Evolutionary conservation across 768 basidiomycete species (phyloP).

Genomic region (Podaxis rugospora): DNA sequence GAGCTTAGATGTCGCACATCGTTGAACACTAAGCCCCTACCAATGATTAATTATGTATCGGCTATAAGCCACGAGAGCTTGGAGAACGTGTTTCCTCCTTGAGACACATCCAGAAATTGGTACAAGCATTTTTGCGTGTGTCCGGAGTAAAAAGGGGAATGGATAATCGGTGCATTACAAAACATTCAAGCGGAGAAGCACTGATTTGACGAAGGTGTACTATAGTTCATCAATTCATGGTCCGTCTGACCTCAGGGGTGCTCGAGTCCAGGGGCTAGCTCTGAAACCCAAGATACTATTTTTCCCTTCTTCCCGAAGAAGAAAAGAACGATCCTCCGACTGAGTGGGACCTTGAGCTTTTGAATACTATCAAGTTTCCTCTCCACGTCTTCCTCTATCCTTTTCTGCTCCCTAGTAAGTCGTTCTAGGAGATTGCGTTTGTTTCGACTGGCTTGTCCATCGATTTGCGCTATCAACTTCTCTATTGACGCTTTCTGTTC

Average conservation of each 20-base stretch:
- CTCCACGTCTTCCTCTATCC: background rate
- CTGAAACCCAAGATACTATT: background rate
- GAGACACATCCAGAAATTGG: no score
- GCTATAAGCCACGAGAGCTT: no score
- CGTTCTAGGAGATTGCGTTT: background rate
- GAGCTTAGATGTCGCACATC: no score
- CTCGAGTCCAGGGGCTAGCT: background rate
- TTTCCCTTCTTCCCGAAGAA: constrained; percentile 6
- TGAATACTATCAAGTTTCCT: background rate
- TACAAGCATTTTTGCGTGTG: no score
- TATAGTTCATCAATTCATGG: background rate
- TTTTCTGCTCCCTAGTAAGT: background rate
- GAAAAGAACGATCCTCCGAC: background rate
- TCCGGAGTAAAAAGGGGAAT: no score
- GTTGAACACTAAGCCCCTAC: no score
- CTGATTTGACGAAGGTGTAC: background rate
- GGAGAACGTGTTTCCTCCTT: no score
- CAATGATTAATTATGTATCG: no score
- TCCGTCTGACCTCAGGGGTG: background rate
- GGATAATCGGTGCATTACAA: no score
- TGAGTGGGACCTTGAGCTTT: background rate
- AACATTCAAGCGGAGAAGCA: background rate
- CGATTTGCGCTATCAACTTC: background rate
- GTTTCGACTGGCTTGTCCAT: background rate
- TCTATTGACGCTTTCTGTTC: background rate